A percentile compares a stretch with the other conserved stretches of the same genome.
These are phyloP conservation scores for Aspergillus udagawae DNA, from an alignment of 2,329 filamentous ascomycete genomes.

Conservation along the genomic window DNA sequence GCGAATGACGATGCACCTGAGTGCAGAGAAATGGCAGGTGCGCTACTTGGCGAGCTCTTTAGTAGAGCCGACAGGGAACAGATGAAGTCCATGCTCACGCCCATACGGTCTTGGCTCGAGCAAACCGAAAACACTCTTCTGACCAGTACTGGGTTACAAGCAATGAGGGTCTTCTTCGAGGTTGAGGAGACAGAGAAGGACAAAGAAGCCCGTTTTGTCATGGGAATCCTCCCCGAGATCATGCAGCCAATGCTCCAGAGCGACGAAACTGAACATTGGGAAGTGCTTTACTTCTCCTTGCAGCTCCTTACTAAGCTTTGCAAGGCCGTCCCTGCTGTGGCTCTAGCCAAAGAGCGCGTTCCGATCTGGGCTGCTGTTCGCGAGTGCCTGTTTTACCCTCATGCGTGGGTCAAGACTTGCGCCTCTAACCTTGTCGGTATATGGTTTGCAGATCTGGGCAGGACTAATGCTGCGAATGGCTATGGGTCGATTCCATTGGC, in stretches of 20 bases:
- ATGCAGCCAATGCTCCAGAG: slow-evolving; percentile 49
- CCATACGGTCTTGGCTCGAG: slow-evolving; percentile 72
- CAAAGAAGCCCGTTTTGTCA: slow-evolving; percentile 64
- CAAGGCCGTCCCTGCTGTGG: slow-evolving; percentile 59
- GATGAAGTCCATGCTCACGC: slow-evolving; percentile 63
- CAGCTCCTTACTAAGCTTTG: slow-evolving; percentile 65
- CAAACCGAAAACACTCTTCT: slow-evolving; percentile 70
- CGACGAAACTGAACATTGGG: slow-evolving; percentile 55
- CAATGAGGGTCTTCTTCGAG: slow-evolving; percentile 80
- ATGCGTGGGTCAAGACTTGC: slow-evolving; percentile 71
- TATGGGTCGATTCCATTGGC: slow-evolving; percentile 57
- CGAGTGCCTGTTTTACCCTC: slow-evolving; percentile 65
- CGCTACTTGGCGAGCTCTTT: slow-evolving; percentile 77
- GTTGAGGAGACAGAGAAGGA: slow-evolving; percentile 60
- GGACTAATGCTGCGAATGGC: slow-evolving; percentile 53
- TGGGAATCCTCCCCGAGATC: slow-evolving; percentile 51
- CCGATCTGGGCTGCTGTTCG: slow-evolving; percentile 69
- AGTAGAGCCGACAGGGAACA: slow-evolving; percentile 70
- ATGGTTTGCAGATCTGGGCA: slow-evolving; percentile 78
- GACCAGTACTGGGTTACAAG: slow-evolving; percentile 69
- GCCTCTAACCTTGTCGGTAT: slow-evolving; percentile 68
- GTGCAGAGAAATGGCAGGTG: slow-evolving; percentile 76
- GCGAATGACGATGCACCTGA: slow-evolving; percentile 84
- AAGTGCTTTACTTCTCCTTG: slow-evolving; percentile 70
- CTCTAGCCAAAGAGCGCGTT: slow-evolving; percentile 58